Conservation (phyloP, 345 rosid genomes). For the Boechera stricta region DNA sequence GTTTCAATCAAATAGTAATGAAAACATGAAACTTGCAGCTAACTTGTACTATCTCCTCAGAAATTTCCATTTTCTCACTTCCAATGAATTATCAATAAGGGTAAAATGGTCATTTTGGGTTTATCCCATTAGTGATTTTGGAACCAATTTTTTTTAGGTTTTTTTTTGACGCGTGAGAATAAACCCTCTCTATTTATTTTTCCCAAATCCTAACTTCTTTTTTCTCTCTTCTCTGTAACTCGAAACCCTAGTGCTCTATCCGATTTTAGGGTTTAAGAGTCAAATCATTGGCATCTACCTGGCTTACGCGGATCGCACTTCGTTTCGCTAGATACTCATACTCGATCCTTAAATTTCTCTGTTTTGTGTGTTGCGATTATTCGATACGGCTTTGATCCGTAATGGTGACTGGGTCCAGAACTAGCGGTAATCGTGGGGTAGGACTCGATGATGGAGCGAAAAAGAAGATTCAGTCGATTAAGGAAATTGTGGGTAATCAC, state of each 20-base stretch:
- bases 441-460: slow-evolving; percentile 6
- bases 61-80: neutral
- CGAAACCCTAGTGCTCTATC: slow-evolving; percentile 50
- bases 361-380: neutral
- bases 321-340: neutral
- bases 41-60: neutral
- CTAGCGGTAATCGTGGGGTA: slow-evolving; percentile 9
- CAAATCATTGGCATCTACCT: neutral
- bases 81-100: neutral
- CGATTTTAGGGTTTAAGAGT: slow-evolving; percentile 42
- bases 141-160: neutral
- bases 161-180: slow-evolving; percentile 15
- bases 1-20: neutral
- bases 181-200: slow-evolving; percentile 51
- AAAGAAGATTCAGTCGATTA: slow-evolving; percentile 12
- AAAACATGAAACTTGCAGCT: neutral
- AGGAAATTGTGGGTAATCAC: slow-evolving; percentile 22
- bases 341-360: slow-evolving; percentile 8
- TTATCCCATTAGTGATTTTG: neutral
- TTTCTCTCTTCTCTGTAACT: slow-evolving; percentile 37
- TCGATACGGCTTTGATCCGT: neutral
- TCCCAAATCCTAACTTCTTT: slow-evolving; percentile 24
- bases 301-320: slow-evolving; percentile 1
- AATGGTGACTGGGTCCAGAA: slow-evolving; percentile 28
- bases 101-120: neutral